Conservation (phyloP, 768 basidiomycete genomes). For the Tylopilus balloui region DNA sequence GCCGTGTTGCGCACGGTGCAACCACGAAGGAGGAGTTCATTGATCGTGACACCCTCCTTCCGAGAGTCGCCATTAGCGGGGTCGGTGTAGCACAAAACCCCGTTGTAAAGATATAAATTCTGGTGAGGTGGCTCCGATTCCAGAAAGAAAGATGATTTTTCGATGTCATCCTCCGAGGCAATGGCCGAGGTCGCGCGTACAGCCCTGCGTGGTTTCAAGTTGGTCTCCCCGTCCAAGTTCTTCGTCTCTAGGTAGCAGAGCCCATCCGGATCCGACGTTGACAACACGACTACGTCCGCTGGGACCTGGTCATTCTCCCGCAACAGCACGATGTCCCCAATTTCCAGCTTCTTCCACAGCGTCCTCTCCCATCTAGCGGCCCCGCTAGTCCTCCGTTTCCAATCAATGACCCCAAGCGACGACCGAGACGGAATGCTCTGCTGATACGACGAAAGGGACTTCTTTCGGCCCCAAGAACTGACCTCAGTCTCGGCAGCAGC, state of each 20-base stretch:
- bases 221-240: slow-evolving; percentile 97
- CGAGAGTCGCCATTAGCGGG: slow-evolving; percentile 45
- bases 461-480: slow-evolving; percentile 34
- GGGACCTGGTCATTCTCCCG: slow-evolving; percentile 95
- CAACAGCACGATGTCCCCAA: slow-evolving; percentile 90
- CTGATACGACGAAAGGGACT: slow-evolving; percentile 46
- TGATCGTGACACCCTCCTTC: slow-evolving; percentile 77
- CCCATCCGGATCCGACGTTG: slow-evolving; percentile 87
- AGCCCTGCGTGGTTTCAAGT: slow-evolving; percentile 82
- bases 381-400: slow-evolving; percentile 60
- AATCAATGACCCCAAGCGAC: slow-evolving; percentile 76
- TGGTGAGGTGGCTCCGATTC: slow-evolving; percentile 93
- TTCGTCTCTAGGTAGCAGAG: slow-evolving; percentile 97
- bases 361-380: slow-evolving; percentile 90
- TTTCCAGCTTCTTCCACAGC: slow-evolving; percentile 97
- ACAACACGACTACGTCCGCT: slow-evolving; percentile 89
- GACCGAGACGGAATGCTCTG: slow-evolving; percentile 54
- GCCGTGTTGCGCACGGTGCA: slow-evolving; percentile 85
- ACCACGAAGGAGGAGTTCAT: slow-evolving; percentile 88
- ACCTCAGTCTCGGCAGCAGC: slow-evolving; percentile 31
- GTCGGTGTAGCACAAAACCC: slow-evolving; percentile 73
- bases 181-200: slow-evolving; percentile 73
- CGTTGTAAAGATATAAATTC: slow-evolving; percentile 89
- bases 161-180: slow-evolving; percentile 82
- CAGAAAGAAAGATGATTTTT: slow-evolving; percentile 79